Percentiles rank a stretch among this genome's conserved stretches.
Conservation (phyloP, 768 basidiomycete species). For the Russula ochroleuca region DNA sequence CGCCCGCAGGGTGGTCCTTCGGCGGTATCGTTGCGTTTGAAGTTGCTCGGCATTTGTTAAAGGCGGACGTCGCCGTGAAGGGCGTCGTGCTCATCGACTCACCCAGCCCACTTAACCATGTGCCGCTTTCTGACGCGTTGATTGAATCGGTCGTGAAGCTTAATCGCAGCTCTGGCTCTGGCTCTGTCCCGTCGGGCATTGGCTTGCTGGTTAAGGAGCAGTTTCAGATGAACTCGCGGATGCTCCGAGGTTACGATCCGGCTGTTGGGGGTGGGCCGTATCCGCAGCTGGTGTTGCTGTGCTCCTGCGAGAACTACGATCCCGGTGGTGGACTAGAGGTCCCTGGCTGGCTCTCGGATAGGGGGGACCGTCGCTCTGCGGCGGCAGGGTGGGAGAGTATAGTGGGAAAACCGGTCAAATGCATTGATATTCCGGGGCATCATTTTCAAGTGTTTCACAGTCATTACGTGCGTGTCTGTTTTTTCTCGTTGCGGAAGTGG, state of each 20-base stretch:
- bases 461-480: constrained; percentile 42
- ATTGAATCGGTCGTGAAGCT: constrained; percentile 46
- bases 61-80: constrained; percentile 41
- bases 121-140: constrained; percentile 49
- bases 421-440: constrained; percentile 58
- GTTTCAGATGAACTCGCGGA: constrained; percentile 44
- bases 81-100: constrained; percentile 68
- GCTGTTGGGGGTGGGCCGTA: constrained; percentile 27
- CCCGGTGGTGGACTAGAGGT: constrained; percentile 36
- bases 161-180: constrained; percentile 23
- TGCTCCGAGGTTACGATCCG: constrained; percentile 49
- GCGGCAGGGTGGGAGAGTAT: constrained; percentile 48
- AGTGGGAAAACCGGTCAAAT: constrained; percentile 37
- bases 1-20: constrained; percentile 67
- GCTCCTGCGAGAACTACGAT: constrained; percentile 47
- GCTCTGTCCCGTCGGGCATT: constrained; percentile 33
- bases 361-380: constrained; percentile 35
- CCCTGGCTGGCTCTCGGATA: constrained; percentile 51
- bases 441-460: constrained; percentile 58
- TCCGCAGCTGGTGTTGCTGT: constrained; percentile 47
- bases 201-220: constrained; percentile 42
- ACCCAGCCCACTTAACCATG: constrained; percentile 51
- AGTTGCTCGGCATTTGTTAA: constrained; percentile 48
- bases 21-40: constrained; percentile 72
- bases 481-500: background rate